Evolutionary conservation across 306 rosid species (phyloP).

Genomic region (Corylus americana): DNA sequence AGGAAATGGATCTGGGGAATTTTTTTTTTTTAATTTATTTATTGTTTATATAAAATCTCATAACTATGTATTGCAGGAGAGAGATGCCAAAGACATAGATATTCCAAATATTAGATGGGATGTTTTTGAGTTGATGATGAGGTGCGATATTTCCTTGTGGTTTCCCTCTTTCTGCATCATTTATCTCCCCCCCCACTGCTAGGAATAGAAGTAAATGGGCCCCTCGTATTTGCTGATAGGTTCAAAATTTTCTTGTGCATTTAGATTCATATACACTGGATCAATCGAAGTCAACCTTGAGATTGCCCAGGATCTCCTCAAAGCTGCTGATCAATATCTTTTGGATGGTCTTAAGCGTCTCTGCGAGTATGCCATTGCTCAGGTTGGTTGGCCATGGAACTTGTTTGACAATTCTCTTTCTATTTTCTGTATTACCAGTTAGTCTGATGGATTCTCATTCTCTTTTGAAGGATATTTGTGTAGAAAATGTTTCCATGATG

Average conservation of each 20-base stretch:
- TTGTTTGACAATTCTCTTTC: not conserved
- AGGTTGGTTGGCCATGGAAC: conserved; percentile 72
- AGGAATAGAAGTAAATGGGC: not conserved
- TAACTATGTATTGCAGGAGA: conserved; percentile 60
- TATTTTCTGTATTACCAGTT: not conserved
- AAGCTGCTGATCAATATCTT: conserved; percentile 99
- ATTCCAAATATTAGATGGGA: conserved; percentile 99
- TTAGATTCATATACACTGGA: conserved; percentile 96
- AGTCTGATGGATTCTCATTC: conserved; percentile 16
- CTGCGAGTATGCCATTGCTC: conserved; percentile 89
- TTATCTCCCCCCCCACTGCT: not conserved
- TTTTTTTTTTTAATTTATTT: not conserved
- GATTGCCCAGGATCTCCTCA: conserved; percentile 94
- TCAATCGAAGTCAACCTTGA: conserved; percentile 76
- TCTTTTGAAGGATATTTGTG: conserved; percentile 67
- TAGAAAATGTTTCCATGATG: conserved; percentile 85
- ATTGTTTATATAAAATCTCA: conserved; percentile 13
- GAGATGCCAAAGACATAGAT: conserved; percentile 97
- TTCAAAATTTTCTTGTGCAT: conserved; percentile 2
- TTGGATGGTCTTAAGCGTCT: conserved; percentile 95
- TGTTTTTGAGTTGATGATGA: conserved; percentile 97
- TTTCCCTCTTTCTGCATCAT: not conserved
- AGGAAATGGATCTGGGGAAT: not conserved
- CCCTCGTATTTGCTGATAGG: conserved; percentile 1
- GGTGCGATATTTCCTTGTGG: conserved; percentile 48